Evolutionary conservation across 129 eudicot genomes (phyloP).

Genomic region (Lactuca saligna): DNA sequence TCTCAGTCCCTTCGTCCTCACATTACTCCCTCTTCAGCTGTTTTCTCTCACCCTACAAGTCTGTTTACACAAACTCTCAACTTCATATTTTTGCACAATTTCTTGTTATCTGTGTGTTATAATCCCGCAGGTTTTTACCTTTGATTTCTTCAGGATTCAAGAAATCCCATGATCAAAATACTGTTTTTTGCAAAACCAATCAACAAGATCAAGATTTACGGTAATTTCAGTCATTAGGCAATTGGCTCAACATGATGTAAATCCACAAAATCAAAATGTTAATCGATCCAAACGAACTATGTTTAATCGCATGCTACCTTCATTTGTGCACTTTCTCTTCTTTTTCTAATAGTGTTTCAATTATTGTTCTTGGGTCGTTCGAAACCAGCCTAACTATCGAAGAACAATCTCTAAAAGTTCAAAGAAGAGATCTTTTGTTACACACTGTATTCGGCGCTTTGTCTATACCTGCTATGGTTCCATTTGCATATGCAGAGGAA

Average conservation of each 20-base stretch:
- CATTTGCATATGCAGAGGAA: conserved; percentile 55
- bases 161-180: conserved; percentile 37
- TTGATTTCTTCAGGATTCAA: conserved; percentile 37
- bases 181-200: conserved; percentile 44
- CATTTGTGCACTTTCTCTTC: background rate
- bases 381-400: conserved; percentile 28
- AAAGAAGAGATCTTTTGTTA: conserved; percentile 64
- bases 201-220: conserved; percentile 39
- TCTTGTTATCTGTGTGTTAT: conserved; percentile 7
- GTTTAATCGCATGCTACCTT: conserved; percentile 10
- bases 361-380: background rate
- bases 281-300: background rate
- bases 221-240: conserved; percentile 30
- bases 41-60: conserved; percentile 30
- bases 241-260: background rate
- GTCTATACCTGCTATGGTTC: conserved; percentile 55
- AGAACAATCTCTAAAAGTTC: conserved; percentile 39
- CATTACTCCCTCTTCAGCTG: conserved; percentile 24
- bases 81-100: background rate
- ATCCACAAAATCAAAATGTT: background rate
- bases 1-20: conserved; percentile 38
- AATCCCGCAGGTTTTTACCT: background rate
- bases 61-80: conserved; percentile 1
- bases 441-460: conserved; percentile 48
- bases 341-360: background rate